These are phyloP conservation scores for Stipa capillata DNA, from an alignment of 176 grass and related monocot genomes.

Conservation along the genomic window DNA sequence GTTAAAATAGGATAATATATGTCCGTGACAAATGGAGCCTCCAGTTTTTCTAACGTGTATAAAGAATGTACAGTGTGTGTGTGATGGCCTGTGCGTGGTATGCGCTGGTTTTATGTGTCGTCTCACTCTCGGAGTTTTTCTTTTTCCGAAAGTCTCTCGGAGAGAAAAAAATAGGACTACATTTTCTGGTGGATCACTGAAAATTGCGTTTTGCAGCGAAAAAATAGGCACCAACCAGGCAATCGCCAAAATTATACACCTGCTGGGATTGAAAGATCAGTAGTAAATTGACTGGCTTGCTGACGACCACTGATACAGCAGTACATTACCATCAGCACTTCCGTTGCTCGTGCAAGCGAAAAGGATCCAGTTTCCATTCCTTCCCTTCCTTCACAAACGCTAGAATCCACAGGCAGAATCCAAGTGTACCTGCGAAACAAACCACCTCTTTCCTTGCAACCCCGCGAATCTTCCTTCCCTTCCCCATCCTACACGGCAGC, in stretches of 20 bases:
- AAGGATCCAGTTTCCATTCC: constrained; percentile 20
- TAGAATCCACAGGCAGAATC: constrained; percentile 10
- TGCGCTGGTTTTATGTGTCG: too few relatives aligned
- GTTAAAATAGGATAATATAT: too few relatives aligned
- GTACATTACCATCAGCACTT: background rate
- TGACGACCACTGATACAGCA: background rate
- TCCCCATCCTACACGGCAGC: constrained; percentile 31
- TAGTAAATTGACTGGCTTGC: background rate
- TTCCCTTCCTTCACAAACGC: background rate
- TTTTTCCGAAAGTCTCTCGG: too few relatives aligned
- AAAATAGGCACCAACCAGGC: too few relatives aligned
- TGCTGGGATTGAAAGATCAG: background rate
- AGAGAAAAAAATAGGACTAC: background rate
- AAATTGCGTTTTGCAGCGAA: background rate
- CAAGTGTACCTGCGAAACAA: background rate
- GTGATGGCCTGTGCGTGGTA: too few relatives aligned
- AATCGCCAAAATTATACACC: too few relatives aligned
- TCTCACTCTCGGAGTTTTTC: too few relatives aligned
- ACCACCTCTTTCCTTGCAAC: background rate
- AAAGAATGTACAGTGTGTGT: too few relatives aligned
- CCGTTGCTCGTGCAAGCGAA: background rate
- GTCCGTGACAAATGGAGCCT: too few relatives aligned
- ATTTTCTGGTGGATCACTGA: background rate
- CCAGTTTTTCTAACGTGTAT: too few relatives aligned
- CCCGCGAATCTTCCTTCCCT: constrained; percentile 23